A percentile compares a stretch with the other conserved stretches of the same genome.
Conservation (phyloP, 2,329 filamentous ascomycete genomes). For the Penicillium sp. region DNA sequence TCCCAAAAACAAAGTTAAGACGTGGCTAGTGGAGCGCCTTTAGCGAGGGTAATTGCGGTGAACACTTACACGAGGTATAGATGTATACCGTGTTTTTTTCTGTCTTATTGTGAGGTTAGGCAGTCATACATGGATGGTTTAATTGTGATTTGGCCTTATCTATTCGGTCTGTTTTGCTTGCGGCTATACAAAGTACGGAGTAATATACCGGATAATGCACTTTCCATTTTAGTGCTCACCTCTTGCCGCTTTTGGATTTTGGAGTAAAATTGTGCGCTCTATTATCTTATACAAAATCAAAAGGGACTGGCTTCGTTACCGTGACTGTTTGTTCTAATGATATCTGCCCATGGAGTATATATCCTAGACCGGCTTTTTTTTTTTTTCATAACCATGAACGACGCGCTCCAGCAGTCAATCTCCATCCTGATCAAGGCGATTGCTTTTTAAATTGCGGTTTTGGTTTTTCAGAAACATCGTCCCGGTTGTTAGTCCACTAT, state of each 20-base stretch:
- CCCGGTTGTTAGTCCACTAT: neutral
- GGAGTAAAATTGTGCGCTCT: neutral
- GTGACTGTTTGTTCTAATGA: neutral
- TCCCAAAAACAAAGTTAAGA: constrained; percentile 1
- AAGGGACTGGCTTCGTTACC: neutral
- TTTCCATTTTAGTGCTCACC: neutral
- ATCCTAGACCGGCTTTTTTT: neutral
- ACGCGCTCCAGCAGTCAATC: neutral
- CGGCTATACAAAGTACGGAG: neutral
- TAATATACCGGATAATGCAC: neutral
- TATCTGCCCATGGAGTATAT: neutral
- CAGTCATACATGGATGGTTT: constrained; percentile 5
- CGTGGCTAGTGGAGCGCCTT: constrained; percentile 5
- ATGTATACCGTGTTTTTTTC: neutral
- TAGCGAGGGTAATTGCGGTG: constrained; percentile 10
- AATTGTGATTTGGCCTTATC: neutral
- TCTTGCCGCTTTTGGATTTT: neutral
- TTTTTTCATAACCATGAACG: neutral
- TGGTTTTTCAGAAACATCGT: neutral
- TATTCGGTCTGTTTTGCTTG: neutral
- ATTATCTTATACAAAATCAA: neutral
- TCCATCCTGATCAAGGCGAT: neutral
- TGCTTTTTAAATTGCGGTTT: neutral
- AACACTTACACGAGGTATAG: neutral
- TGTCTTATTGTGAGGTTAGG: constrained; percentile 2